phyloP scores from a whole-genome alignment of 148 eudicot genomes.

The Vaccinium myrtillus region DNA sequence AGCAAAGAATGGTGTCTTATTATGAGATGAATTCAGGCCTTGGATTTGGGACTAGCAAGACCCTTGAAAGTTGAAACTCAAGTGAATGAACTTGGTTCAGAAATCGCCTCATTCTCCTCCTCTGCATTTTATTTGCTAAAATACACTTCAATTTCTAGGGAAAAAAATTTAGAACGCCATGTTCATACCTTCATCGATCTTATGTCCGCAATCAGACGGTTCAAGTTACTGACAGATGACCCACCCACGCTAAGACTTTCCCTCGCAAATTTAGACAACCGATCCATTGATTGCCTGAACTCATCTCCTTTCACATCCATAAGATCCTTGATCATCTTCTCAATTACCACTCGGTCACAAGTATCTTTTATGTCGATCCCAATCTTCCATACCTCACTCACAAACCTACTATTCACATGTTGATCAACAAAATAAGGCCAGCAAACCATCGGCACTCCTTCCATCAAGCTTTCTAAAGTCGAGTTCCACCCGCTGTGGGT shows the following conservation, averaged over 20 bases:
- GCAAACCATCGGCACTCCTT: slow-evolving; percentile 41
- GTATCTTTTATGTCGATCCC: slow-evolving; percentile 41
- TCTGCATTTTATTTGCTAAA: too few species aligned
- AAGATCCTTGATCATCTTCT: slow-evolving; percentile 27
- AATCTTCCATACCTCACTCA: slow-evolving; percentile 37
- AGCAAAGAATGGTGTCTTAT: too few species aligned
- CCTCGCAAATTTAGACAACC: slow-evolving; percentile 21
- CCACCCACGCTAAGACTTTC: slow-evolving; percentile 32
- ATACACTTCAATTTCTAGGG: too few species aligned
- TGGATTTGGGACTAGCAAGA: too few species aligned
- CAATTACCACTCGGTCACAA: slow-evolving; percentile 27
- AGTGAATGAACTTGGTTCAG: too few species aligned
- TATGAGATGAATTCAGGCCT: too few species aligned
- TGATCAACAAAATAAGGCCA: slow-evolving; percentile 41
- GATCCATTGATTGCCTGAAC: slow-evolving; percentile 20
- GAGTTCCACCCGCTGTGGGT: slow-evolving; percentile 55
- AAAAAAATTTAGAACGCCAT: too few species aligned
- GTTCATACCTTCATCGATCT: slow-evolving; percentile 17
- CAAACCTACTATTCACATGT: slow-evolving; percentile 34
- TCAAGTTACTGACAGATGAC: slow-evolving; percentile 27
- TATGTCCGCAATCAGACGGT: slow-evolving; percentile 36
- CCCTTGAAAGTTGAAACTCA: too few species aligned
- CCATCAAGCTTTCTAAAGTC: slow-evolving; percentile 34
- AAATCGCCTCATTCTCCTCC: too few species aligned
- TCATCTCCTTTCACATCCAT: slow-evolving; percentile 29